Base-by-base conservation (phyloP, 805 yeast species). In the Komagataella ulmi region DNA sequence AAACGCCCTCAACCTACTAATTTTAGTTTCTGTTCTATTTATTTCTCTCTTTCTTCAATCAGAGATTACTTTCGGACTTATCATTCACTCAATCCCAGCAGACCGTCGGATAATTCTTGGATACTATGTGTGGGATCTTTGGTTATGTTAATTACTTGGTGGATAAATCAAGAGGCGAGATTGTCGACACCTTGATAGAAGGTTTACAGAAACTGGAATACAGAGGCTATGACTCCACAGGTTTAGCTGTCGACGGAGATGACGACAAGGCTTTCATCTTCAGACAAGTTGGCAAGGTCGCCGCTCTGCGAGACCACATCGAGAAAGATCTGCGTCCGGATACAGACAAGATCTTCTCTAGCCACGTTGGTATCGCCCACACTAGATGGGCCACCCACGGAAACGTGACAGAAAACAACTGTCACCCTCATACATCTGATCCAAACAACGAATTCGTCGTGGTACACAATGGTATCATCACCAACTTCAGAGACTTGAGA, bases 381-480 rank as follows among this genome's bases (percentile, higher is more conserved):
- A 93, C 99, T 12, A 86, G 99, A 75, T 93, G 99, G 99, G 99
- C 99, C 50, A 93, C 99, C 44, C 99, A 93, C 68, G 99, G 99
- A 69, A 87, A 83, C 61, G 97, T 97, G 53, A 81, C 80, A 58
- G 80, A 76, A 55, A 60, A 68, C 55, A 93, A 93, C 74, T 93
- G 98, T 66, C 99, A 93, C 67, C 99, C 99, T 49, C 98, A 91
- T 65, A 75, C 91, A 57, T 88, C 97, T 1, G 99, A 88, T 66
- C 76, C 79, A 7, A 68, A 69, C 48, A 84, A 85, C 59, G 96
- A 90, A 67, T 93, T 93, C 61, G 80, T 88, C 47, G 83, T 93
- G 57, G 98, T 93, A 50, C 99, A 93, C 74, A 93, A 93, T 62
- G 99, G 99, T 75, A 93, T 93, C 67, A 88, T 93, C 69, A 93